Evolutionary conservation across 352 stramenopile genomes (phyloP).

Genomic region (Pythium coloratum): DNA sequence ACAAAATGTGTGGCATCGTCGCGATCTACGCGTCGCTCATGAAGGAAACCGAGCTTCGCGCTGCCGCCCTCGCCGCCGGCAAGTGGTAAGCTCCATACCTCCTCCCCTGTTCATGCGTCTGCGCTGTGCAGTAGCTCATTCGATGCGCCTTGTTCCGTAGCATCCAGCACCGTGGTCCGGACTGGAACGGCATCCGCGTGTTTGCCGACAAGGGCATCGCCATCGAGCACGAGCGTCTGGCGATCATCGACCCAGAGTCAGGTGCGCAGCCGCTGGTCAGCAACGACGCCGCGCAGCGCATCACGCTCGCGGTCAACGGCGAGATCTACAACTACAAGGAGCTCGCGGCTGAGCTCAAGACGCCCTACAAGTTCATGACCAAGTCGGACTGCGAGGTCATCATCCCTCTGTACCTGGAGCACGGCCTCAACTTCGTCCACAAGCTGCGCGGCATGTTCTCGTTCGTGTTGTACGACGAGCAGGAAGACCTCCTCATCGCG

Average conservation of each 20-base stretch:
- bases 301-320: constrained; percentile 97
- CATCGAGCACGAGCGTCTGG: constrained; percentile 97
- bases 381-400: constrained; percentile 98
- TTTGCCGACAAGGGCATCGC: constrained; percentile 76
- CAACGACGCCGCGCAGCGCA: constrained; percentile 73
- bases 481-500: constrained; percentile 93
- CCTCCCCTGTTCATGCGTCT: neutral
- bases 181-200: constrained; percentile 93
- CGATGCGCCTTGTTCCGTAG: constrained; percentile 21
- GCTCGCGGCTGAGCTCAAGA: constrained; percentile 82
- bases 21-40: constrained; percentile 97
- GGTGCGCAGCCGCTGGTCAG: constrained; percentile 90
- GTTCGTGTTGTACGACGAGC: constrained; percentile 97
- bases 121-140: neutral
- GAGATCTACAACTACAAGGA: constrained; percentile 99
- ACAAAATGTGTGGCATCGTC: constrained; percentile 97
- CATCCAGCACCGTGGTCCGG: constrained; percentile 96
- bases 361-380: constrained; percentile 93
- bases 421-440: constrained; percentile 89
- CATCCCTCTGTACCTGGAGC: constrained; percentile 94
- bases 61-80: constrained; percentile 93
- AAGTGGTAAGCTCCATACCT: constrained; percentile 58
- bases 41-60: constrained; percentile 90
- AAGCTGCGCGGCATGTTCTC: constrained; percentile 98
- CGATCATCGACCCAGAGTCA: constrained; percentile 98